Percentiles rank a stretch among this genome's conserved stretches.
Evolutionary conservation across 805 yeast species (phyloP).

Genomic region (Hanseniaspora taiwanica): DNA sequence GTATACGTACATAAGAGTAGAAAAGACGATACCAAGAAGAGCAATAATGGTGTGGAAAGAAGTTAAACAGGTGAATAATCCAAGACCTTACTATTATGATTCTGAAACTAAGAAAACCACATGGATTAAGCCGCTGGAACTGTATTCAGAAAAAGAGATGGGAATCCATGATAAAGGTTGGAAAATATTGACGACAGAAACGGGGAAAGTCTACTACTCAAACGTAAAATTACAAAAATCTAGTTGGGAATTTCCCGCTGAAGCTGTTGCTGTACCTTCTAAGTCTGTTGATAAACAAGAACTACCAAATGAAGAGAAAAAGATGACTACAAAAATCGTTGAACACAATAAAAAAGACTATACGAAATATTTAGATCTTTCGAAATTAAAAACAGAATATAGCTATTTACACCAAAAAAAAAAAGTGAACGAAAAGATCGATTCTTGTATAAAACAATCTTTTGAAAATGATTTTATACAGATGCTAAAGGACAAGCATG

Average conservation of each 20-base stretch:
- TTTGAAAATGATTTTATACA: slow-evolving; percentile 34
- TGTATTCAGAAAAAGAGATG: slow-evolving; percentile 26
- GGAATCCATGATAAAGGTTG: slow-evolving; percentile 40
- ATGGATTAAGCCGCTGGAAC: slow-evolving; percentile 68
- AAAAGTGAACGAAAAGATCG: no score
- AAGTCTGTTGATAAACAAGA: neutral
- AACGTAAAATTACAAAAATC: slow-evolving; percentile 51
- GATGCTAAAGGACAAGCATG: slow-evolving; percentile 40
- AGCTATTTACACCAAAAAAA: no score
- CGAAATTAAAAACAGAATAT: no score
- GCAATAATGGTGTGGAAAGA: slow-evolving; percentile 5
- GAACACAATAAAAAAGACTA: no score
- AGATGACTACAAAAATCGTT: slow-evolving; percentile 20
- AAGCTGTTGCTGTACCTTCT: neutral
- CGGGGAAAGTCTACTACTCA: slow-evolving; percentile 57
- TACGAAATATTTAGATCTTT: no score
- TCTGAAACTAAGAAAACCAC: slow-evolving; percentile 50
- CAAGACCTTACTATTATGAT: slow-evolving; percentile 58
- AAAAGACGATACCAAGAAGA: neutral
- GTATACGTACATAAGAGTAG: no score
- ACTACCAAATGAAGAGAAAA: slow-evolving; percentile 4
- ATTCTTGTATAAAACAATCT: slow-evolving; percentile 15
- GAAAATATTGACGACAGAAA: slow-evolving; percentile 36
- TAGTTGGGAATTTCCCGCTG: slow-evolving; percentile 64
- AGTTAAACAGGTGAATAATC: slow-evolving; percentile 61